Evolutionary conservation across 1,284 basidiomycete species (phyloP).

Genomic region (Malassezia vespertilionis): DNA sequence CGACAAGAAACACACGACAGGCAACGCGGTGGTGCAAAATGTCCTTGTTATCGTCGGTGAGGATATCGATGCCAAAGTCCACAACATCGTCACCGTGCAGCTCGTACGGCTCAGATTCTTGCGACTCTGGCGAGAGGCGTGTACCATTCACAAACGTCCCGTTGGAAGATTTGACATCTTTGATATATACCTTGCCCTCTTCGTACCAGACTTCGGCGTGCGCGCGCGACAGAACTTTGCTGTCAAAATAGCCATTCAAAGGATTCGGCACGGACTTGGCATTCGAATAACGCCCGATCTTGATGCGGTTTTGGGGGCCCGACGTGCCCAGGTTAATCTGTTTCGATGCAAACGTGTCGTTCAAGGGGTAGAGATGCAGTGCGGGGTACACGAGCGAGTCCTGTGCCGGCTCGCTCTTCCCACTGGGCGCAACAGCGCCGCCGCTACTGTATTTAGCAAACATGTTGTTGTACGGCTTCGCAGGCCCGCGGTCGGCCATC

Average conservation of each 20-base stretch:
- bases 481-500: constrained; percentile 1
- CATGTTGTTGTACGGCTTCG: not conserved
- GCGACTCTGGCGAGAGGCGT: constrained; percentile 73
- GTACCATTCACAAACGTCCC: constrained; percentile 97
- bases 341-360: constrained; percentile 91
- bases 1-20: constrained; percentile 77
- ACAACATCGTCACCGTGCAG: constrained; percentile 88
- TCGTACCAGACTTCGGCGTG: constrained; percentile 99
- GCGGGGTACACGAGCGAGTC: constrained; percentile 39
- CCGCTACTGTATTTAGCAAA: constrained; percentile 3
- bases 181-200: constrained; percentile 63
- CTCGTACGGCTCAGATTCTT: constrained; percentile 85
- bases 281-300: constrained; percentile 97
- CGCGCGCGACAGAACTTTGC: constrained; percentile 84
- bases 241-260: constrained; percentile 92
- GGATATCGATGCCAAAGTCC: constrained; percentile 97
- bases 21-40: constrained; percentile 98
- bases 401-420: not conserved
- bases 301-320: constrained; percentile 54
- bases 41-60: constrained; percentile 94
- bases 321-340: constrained; percentile 70
- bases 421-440: not conserved
- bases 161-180: constrained; percentile 94
- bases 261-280: constrained; percentile 89
- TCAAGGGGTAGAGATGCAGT: constrained; percentile 68